Evolutionary conservation across 169 alveolate genomes (phyloP), one percentile per base, ranked within the genome.

Genomic region (Miamiensis avidus): DNA sequence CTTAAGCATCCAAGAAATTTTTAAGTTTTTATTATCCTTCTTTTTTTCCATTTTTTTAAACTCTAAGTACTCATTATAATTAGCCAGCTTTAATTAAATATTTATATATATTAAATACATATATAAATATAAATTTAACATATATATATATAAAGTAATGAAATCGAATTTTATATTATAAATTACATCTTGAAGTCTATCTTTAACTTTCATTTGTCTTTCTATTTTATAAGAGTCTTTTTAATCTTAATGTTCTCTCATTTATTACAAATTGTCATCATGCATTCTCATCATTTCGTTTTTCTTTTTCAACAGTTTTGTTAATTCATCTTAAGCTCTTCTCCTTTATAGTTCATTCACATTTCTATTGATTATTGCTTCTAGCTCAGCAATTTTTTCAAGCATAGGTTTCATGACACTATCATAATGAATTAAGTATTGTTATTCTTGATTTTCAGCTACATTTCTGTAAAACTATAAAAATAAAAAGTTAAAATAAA

Each of bases 121-220:
- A n/a, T n/a, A n/a, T n/a, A n/a, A n/a, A n/a, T n/a, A n/a, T n/a
- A n/a, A n/a, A n/a, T n/a, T n/a, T n/a, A n/a, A n/a, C n/a, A n/a
- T n/a, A n/a, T n/a, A n/a, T n/a, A n/a, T n/a, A n/a, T n/a, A n/a
- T n/a, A n/a, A n/a, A n/a, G n/a, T n/a, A n/a, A n/a, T n/a, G n/a
- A n/a, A n/a, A n/a, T n/a, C n/a, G n/a, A n/a, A n/a, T n/a, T n/a
- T n/a, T n/a, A n/a, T n/a, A n/a, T n/a, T n/a, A n/a, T n/a, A n/a
- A n/a, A n/a, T 78, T 79, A 79, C 84, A 79, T 79, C 84, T 28
- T 79, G 30, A 0, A 49, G 31, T 79, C 84, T 79, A n/a, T 79
- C 76, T 64, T 79, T 49, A 16, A 65, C 84, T 27, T 79, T 28
- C 29, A 49, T 1, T 20, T 34, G 30, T 64, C 64, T 79, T 49